Evolutionary conservation across 495 filamentous ascomycete genomes (phyloP).

Genomic region (Friedmanniomyces endolithicus): DNA sequence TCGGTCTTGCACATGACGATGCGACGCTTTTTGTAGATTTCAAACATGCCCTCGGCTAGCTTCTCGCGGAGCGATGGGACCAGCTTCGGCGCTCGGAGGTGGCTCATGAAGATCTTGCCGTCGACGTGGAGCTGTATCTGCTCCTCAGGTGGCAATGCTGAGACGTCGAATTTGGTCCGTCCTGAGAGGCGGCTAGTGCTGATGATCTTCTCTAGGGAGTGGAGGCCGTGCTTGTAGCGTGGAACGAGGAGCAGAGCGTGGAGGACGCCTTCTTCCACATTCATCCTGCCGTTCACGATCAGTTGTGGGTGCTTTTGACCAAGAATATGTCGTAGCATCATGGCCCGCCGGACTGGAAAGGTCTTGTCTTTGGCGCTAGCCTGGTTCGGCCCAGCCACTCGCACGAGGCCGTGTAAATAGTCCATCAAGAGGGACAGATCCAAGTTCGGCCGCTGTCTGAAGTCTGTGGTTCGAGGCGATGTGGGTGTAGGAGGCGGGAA

Average conservation of each 20-base stretch:
- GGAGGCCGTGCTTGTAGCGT: constrained; percentile 17
- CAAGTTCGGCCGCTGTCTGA: background rate
- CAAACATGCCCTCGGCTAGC: constrained; percentile 17
- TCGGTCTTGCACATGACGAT: constrained; percentile 10
- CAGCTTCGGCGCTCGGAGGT: constrained; percentile 16
- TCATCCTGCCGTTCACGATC: constrained; percentile 12
- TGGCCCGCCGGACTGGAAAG: constrained; percentile 15
- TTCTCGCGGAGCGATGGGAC: constrained; percentile 17
- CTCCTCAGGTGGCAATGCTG: constrained; percentile 21
- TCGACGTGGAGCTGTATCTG: constrained; percentile 20
- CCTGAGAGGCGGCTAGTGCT: constrained; percentile 19
- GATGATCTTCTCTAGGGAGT: constrained; percentile 18
- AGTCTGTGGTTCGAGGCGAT: constrained; percentile 2
- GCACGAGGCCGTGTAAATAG: constrained; percentile 13
- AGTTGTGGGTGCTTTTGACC: constrained; percentile 14
- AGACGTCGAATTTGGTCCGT: constrained; percentile 18
- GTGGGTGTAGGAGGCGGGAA: background rate
- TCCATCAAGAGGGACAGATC: constrained; percentile 9
- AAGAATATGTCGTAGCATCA: constrained; percentile 19
- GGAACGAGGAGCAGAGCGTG: constrained; percentile 21
- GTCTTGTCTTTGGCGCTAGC: constrained; percentile 6
- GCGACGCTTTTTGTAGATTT: constrained; percentile 17
- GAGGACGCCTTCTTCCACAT: constrained; percentile 19
- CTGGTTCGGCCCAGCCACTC: constrained; percentile 7
- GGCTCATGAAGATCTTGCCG: constrained; percentile 20